These are phyloP conservation scores for Actinidia arguta DNA, from an alignment of 179 eudicot genomes.

Conservation along the genomic window DNA sequence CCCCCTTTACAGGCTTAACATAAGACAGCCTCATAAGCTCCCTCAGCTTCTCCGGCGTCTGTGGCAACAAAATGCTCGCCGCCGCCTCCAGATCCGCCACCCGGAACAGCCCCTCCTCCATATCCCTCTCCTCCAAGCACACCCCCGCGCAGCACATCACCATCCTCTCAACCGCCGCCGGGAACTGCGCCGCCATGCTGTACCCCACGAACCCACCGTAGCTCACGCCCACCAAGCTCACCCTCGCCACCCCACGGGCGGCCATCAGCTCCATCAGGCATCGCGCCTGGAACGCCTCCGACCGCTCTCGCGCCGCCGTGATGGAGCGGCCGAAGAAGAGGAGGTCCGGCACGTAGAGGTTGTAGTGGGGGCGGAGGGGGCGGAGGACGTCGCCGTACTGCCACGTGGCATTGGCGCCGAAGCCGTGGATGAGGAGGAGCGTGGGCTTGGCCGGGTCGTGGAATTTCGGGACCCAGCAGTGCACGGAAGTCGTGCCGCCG, in stretches of 20 bases:
- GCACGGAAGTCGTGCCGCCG: conserved; percentile 66
- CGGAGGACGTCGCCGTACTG: conserved; percentile 65
- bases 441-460: conserved; percentile 40
- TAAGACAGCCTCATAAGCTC: conserved; percentile 64
- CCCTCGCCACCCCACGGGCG: conserved; percentile 40
- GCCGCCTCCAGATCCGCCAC: conserved; percentile 70
- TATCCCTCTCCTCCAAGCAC: conserved; percentile 76
- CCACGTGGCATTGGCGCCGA: conserved; percentile 98
- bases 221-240: conserved; percentile 80
- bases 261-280: conserved; percentile 54
- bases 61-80: conserved; percentile 66
- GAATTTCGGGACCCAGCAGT: conserved; percentile 77
- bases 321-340: conserved; percentile 79
- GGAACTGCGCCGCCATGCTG: conserved; percentile 74
- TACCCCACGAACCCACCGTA: conserved; percentile 93
- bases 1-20: conserved; percentile 43
- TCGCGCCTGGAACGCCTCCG: conserved; percentile 79
- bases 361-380: conserved; percentile 53
- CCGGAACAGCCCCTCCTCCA: conserved; percentile 65
- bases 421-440: conserved; percentile 72
- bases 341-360: conserved; percentile 85
- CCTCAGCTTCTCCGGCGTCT: conserved; percentile 66
- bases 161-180: conserved; percentile 64
- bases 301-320: conserved; percentile 58
- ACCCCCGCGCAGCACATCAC: conserved; percentile 75